These are phyloP conservation scores for Hypsizygus marmoreus DNA, from an alignment of 768 basidiomycete species.

Conservation along the genomic window DNA sequence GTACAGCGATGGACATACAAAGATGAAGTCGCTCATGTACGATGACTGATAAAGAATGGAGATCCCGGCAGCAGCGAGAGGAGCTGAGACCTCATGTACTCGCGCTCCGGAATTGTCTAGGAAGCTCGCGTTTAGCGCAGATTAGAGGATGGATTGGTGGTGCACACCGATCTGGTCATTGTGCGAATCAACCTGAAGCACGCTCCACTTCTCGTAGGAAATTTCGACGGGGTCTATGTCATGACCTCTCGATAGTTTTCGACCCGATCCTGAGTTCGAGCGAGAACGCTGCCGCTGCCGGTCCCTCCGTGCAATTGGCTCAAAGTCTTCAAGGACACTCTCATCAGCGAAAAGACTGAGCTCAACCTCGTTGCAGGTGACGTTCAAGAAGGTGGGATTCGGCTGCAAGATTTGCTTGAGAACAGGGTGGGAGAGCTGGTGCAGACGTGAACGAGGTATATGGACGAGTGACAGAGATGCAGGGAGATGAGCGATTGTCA, in stretches of 20 bases:
- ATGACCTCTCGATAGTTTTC: constrained; percentile 25
- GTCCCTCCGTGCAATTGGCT: constrained; percentile 59
- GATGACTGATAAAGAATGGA: constrained; percentile 84
- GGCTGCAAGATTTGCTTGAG: constrained; percentile 72
- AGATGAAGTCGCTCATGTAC: constrained; percentile 82
- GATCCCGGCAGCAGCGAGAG: constrained; percentile 74
- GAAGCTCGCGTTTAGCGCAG: constrained; percentile 5
- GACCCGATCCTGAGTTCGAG: constrained; percentile 36
- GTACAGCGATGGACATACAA: constrained; percentile 45
- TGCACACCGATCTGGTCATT: constrained; percentile 65
- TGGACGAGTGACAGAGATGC: constrained; percentile 73
- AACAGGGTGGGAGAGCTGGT: constrained; percentile 57
- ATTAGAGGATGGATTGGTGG: constrained; percentile 7
- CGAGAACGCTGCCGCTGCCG: constrained; percentile 45
- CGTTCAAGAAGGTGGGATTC: constrained; percentile 66
- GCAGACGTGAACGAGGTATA: constrained; percentile 70
- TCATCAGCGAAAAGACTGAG: constrained; percentile 74
- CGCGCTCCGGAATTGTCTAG: constrained; percentile 71
- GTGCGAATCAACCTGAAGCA: constrained; percentile 81
- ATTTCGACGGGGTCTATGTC: constrained; percentile 61
- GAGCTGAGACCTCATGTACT: constrained; percentile 75
- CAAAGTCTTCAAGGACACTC: constrained; percentile 57
- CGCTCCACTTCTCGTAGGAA: constrained; percentile 75
- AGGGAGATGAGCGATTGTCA: constrained; percentile 72
- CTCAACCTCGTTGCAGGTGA: constrained; percentile 80